Percentiles rank a stretch among this genome's conserved stretches.
These are phyloP conservation scores for Dendrocalamus latiflorus DNA, from an alignment of 202 grass and related monocot species.

Conservation along the genomic window DNA sequence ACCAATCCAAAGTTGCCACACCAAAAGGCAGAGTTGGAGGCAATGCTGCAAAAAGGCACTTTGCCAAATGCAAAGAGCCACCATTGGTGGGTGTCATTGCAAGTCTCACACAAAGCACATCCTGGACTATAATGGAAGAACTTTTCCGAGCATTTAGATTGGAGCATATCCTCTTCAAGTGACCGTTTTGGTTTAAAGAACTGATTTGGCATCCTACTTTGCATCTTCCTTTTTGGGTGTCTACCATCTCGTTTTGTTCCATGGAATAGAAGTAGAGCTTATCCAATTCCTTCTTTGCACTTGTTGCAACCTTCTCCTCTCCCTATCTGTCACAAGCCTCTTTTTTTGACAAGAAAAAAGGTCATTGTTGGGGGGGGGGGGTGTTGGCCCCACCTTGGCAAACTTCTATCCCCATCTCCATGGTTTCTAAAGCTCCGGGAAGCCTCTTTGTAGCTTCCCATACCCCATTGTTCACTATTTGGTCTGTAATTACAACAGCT, in stretches of 20 bases:
- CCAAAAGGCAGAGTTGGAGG: constrained; percentile 18
- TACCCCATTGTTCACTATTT: no score
- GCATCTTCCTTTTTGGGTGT: constrained; percentile 35
- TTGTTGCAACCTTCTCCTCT: not conserved
- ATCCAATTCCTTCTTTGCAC: constrained; percentile 35
- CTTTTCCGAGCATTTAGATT: constrained; percentile 35
- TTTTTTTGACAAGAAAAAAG: constrained; percentile 29
- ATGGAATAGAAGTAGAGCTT: constrained; percentile 36
- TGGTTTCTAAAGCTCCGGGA: no score
- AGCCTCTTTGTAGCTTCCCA: no score
- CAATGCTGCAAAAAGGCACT: constrained; percentile 38
- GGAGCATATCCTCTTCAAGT: constrained; percentile 42
- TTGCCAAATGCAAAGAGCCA: constrained; percentile 28
- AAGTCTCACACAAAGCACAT: not conserved
- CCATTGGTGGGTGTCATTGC: constrained; percentile 43
- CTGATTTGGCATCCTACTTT: constrained; percentile 16
- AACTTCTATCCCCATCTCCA: no score
- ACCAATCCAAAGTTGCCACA: constrained; percentile 43
- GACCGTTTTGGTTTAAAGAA: constrained; percentile 26
- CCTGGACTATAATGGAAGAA: constrained; percentile 34
- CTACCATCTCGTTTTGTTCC: constrained; percentile 2
- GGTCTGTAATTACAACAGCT: no score
- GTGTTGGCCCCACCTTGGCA: no score
- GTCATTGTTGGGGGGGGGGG: not conserved
- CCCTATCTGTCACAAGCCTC: not conserved